Percentiles rank a stretch among this genome's conserved stretches.
Conservation (phyloP, 2,329 filamentous ascomycete genomes). For the Colletotrichum trifolii region DNA sequence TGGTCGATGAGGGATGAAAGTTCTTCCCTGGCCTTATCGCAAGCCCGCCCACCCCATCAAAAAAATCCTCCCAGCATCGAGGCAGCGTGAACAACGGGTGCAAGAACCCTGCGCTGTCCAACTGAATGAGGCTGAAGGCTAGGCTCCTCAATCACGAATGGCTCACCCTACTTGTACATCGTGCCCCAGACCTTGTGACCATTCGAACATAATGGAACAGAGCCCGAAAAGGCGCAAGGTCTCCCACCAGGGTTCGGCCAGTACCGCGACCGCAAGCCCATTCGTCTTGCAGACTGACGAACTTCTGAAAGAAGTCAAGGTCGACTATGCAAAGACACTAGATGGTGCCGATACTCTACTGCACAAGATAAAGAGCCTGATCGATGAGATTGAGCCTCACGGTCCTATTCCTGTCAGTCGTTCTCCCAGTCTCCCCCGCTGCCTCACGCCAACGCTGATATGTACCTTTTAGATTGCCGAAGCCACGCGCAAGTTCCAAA, state of each 20-base stretch:
- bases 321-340: constrained; percentile 63
- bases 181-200: neutral
- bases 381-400: constrained; percentile 63
- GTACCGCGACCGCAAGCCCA: constrained; percentile 60
- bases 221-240: constrained; percentile 62
- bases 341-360: constrained; percentile 61
- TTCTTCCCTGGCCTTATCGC: constrained; percentile 36
- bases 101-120: too few species aligned
- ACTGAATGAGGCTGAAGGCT: too few species aligned
- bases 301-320: constrained; percentile 63
- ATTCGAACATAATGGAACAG: constrained; percentile 54
- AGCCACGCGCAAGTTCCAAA: constrained; percentile 74
- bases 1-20: constrained; percentile 34
- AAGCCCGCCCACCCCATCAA: constrained; percentile 24
- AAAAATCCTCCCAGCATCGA: constrained; percentile 35
- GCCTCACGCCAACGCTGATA: constrained; percentile 20
- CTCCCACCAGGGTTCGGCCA: constrained; percentile 52
- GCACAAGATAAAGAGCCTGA: constrained; percentile 61
- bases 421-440: neutral
- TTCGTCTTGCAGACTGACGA: constrained; percentile 71
- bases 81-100: neutral
- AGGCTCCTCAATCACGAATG: constrained; percentile 10
- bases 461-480: constrained; percentile 68
- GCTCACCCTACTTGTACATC: constrained; percentile 7
- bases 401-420: constrained; percentile 61